Evolutionary conservation across 2,329 filamentous ascomycete species (phyloP), one percentile per base, ranked within the genome.

Genomic region (Penicillium sumatraense): DNA sequence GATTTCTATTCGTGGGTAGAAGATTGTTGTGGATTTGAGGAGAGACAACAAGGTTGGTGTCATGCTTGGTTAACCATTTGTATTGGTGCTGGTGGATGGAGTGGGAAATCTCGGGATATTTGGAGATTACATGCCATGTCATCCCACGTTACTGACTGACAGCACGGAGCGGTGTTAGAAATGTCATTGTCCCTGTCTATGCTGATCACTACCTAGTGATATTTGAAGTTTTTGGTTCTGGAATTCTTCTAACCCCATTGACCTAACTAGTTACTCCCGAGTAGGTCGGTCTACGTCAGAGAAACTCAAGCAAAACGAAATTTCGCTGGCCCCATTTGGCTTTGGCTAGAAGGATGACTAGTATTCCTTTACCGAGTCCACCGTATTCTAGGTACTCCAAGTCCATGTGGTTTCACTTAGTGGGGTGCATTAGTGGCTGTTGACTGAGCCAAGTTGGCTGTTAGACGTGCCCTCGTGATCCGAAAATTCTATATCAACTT

Each of bases 1-100:
- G 53, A 14, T 49, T 33, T 24, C 50, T 35, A 63, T 63, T 62
- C 55, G 59, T 31, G 29, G 35, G 11, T 21, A 24, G 26, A 20
- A 21, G 5, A 2, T 31, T 2, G 42, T 8, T 11, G 42, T 13
- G 42, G 42, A 46, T 46, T 11, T 18, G 24, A 18, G 14, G 41
- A 18, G 9, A 11, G 20, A 27, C 9, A 27, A 26, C 24, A 20
- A 45, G 23, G 21, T 42, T 42, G 23, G 40, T 16, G 14, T 26
- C 18, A 21, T 9, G 50, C 5, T 9, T 18, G 1, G 38, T 11
- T 18, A 3, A 18, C 27, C 11, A 36, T 29, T 26, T 8, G 29
- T 21, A 20, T 20, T 45, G 11, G 42, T 26, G 10, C 6, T 44
- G 20, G 27, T 42, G 16, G 38, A 20, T 45, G 41, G 41, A 21